Percentiles rank a stretch among this genome's conserved stretches.
Conservation (phyloP, 257 asterid species). For the Solanum piurae region DNA sequence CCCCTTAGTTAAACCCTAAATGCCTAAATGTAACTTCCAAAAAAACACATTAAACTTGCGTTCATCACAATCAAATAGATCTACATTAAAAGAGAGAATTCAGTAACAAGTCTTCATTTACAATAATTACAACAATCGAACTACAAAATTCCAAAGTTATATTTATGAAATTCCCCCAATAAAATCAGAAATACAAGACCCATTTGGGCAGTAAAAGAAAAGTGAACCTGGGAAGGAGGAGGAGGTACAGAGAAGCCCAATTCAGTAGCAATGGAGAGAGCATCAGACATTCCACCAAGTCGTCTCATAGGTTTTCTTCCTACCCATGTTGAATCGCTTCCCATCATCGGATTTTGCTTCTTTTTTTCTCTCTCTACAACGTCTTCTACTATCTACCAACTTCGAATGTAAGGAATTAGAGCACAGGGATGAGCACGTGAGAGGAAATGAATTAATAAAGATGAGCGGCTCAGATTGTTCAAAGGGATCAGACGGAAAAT, state of each 20-base stretch:
- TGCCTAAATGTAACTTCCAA: not conserved
- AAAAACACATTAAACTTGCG: not conserved
- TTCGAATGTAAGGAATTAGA: not conserved
- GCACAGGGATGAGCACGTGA: no score
- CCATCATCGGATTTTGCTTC: slow-evolving; percentile 15
- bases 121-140: not conserved
- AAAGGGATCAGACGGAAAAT: no score
- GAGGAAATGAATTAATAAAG: no score
- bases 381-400: not conserved
- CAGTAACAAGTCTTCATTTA: not conserved
- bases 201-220: not conserved
- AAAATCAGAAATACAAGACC: not conserved
- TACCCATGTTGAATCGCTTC: slow-evolving; percentile 76
- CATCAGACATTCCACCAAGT: slow-evolving; percentile 94
- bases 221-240: slow-evolving; percentile 50
- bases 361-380: not conserved
- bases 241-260: slow-evolving; percentile 68
- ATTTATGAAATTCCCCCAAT: no score
- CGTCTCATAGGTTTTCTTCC: slow-evolving; percentile 78
- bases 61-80: not conserved
- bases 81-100: not conserved
- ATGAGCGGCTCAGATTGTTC: no score
- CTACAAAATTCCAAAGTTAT: not conserved
- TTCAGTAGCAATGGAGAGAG: slow-evolving; percentile 84
- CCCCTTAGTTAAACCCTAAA: not conserved